Evolutionary conservation across 2,329 filamentous ascomycete species (phyloP).

Genomic region (Fusarium ambrosium): DNA sequence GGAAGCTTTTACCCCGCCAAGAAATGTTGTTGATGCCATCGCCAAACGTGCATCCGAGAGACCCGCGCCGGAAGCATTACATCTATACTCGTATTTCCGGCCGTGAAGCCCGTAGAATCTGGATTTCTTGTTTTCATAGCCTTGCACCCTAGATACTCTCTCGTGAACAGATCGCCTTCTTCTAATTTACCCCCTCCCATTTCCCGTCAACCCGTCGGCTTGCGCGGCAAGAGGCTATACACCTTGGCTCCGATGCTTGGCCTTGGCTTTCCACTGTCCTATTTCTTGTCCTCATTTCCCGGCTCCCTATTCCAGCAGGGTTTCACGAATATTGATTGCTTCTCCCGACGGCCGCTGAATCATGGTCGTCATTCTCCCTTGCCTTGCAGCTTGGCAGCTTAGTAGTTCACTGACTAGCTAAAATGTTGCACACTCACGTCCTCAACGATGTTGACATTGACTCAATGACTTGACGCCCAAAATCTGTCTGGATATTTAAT

Average conservation of each 20-base stretch:
- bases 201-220: neutral
- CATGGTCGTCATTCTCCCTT: neutral
- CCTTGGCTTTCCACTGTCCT: neutral
- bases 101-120: neutral
- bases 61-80: neutral
- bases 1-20: slow-evolving; percentile 38
- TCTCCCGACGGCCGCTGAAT: neutral
- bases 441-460: neutral
- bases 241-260: slow-evolving; percentile 1
- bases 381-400: neutral
- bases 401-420: neutral
- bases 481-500: neutral
- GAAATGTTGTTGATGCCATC: slow-evolving; percentile 6
- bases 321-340: neutral
- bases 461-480: neutral
- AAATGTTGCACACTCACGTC: neutral
- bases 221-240: slow-evolving; percentile 1
- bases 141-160: neutral
- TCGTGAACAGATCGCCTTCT: neutral
- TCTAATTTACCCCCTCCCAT: neutral
- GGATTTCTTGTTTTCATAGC: neutral
- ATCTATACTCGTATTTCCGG: neutral
- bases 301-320: neutral
- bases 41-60: neutral
- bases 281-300: slow-evolving; percentile 6